Conservation (phyloP, 768 basidiomycete species). For the Pleurotus tuber-regium region DNA sequence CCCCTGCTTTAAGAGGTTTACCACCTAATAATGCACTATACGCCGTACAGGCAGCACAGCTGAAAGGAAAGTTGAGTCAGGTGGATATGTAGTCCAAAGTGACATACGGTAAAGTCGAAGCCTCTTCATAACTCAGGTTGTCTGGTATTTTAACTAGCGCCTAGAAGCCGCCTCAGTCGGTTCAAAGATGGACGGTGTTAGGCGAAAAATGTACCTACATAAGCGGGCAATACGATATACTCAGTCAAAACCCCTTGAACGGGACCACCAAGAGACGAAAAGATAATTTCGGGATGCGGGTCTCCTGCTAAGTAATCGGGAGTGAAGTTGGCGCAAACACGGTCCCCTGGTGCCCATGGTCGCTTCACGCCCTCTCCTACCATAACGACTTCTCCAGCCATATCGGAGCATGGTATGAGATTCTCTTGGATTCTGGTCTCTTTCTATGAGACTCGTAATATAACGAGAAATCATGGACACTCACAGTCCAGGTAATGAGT, state of each 20-base stretch:
- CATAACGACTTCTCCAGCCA: conserved; percentile 41
- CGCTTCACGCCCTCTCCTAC: conserved; percentile 21
- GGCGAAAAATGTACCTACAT: conserved; percentile 19
- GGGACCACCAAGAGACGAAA: conserved; percentile 30
- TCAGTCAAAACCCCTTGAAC: conserved; percentile 38
- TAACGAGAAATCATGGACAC: conserved; percentile 11
- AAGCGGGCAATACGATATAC: conserved; percentile 35
- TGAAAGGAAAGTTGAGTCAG: too few relatives aligned
- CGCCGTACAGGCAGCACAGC: conserved; percentile 46
- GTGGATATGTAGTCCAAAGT: too few relatives aligned
- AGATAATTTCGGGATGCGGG: conserved; percentile 19
- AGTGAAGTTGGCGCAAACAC: conserved; percentile 37
- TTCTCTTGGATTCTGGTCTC: not conserved
- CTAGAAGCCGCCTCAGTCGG: conserved; percentile 9
- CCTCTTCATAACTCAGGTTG: conserved; percentile 44
- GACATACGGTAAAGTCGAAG: conserved; percentile 42
- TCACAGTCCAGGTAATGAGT: conserved; percentile 18
- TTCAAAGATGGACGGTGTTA: not conserved
- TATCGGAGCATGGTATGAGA: conserved; percentile 24
- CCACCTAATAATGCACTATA: conserved; percentile 43
- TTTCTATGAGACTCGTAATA: not conserved
- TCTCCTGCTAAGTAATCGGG: conserved; percentile 36
- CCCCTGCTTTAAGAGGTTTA: conserved; percentile 40
- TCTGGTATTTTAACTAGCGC: conserved; percentile 37
- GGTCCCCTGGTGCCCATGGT: conserved; percentile 36